phyloP scores from a whole-genome alignment of 163 green algal species.

The Trebouxia gelatinosa region DNA sequence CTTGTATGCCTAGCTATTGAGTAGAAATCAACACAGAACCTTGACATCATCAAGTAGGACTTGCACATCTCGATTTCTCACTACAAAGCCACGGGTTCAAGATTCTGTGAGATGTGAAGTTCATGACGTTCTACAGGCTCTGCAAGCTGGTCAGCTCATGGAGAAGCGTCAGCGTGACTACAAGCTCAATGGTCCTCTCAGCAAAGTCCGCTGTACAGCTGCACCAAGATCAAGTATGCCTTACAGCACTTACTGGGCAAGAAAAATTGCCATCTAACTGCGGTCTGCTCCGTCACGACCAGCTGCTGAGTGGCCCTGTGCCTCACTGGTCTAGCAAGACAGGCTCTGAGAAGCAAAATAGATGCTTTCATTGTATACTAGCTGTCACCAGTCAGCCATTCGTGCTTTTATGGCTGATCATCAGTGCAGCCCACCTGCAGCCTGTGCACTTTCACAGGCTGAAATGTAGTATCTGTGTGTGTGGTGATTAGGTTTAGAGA shows the following conservation, averaged over 20 bases:
- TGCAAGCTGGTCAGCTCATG: conserved; percentile 17
- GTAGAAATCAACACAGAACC: not conserved
- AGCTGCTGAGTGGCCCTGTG: not conserved
- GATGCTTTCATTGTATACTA: no score
- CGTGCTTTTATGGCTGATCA: not conserved
- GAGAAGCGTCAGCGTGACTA: not conserved
- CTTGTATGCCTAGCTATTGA: not conserved
- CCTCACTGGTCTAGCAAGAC: no score
- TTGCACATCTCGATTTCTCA: not conserved
- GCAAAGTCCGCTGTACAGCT: conserved; percentile 23
- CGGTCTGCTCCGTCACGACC: not conserved
- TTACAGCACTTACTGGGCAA: conserved; percentile 31
- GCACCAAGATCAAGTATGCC: conserved; percentile 16
- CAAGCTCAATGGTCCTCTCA: not conserved
- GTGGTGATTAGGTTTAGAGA: no score
- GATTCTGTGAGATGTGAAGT: not conserved
- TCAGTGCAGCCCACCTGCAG: not conserved
- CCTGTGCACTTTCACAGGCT: not conserved
- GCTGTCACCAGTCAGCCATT: not conserved
- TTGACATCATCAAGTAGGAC: not conserved
- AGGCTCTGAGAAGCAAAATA: no score
- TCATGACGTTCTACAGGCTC: conserved; percentile 1
- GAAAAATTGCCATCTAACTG: conserved; percentile 28
- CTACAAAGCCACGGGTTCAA: not conserved
- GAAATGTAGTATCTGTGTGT: no score